phyloP scores from a whole-genome alignment of 1,284 basidiomycete genomes.

The Microbotryum saponariae region DNA sequence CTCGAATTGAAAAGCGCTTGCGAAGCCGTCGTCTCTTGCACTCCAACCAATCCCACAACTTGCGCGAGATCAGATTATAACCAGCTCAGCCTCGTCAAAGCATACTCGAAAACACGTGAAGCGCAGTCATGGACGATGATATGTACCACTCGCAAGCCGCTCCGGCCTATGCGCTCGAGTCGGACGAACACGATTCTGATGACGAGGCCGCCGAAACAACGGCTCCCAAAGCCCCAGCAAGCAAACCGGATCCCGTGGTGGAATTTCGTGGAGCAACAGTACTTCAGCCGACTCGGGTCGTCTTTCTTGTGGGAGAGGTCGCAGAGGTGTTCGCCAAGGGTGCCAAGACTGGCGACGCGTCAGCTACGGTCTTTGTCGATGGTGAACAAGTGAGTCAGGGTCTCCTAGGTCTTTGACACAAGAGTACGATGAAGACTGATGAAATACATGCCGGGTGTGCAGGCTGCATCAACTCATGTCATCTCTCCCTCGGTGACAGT shows the following conservation, averaged over 20 bases:
- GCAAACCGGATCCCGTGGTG: conserved; percentile 10
- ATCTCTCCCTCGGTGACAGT: conserved; percentile 22
- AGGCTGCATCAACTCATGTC: conserved; percentile 5
- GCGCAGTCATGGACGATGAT: not conserved
- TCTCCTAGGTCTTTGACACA: too few species aligned
- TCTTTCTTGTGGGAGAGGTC: conserved; percentile 25
- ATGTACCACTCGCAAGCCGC: not conserved
- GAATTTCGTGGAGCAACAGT: conserved; percentile 1
- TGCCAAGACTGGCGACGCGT: not conserved
- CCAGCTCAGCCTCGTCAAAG: not conserved
- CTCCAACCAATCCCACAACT: not conserved
- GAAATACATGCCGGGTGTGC: not conserved
- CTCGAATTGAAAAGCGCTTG: too few species aligned
- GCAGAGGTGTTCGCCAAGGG: conserved; percentile 23
- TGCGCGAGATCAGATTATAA: not conserved
- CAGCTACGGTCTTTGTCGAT: conserved; percentile 14
- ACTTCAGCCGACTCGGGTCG: conserved; percentile 6
- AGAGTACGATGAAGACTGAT: too few species aligned
- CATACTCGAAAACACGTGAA: too few species aligned
- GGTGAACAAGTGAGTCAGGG: conserved; percentile 17
- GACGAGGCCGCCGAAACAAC: conserved; percentile 6
- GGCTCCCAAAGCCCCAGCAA: not conserved
- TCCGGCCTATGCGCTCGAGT: conserved; percentile 27
- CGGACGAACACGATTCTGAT: conserved; percentile 18
- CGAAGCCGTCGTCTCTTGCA: not conserved